Base-by-base conservation (phyloP, 208 protist genomes). In the Trypanosomatidae sp. region DNA sequence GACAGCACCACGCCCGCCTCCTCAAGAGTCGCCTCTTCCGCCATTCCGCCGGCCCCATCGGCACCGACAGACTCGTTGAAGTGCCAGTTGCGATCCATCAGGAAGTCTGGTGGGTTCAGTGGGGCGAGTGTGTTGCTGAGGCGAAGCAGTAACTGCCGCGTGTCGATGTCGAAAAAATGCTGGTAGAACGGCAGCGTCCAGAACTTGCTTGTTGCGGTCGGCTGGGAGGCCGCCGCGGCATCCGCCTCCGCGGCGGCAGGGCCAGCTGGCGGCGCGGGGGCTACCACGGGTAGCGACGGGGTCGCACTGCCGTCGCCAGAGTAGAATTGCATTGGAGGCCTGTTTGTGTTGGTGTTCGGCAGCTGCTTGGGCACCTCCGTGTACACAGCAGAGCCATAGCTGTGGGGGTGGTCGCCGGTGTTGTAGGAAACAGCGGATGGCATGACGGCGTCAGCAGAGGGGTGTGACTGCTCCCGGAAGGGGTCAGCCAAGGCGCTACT, bases 121-220 rank as follows among this genome's bases (percentile, higher is more conserved):
- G 89, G 89, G 30, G 91, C 69, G 52, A 96, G 56, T 9, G 83
- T 80, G 73, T 90, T 92, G 66, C 76, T 91, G 69, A 95, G 74
- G 28, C 93, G 91, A 59, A 86, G 66, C 55, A 92, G 77, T 58
- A 97, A 89, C 62, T 94, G 87, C 39, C 80, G 66, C n/a, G 93
- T 96, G 72, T 85, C 87, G 43, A 97, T 88, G 73, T 97, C 91
- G 66, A 97, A 97, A 77, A 93, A 97, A 68, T 94, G 90, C 78
- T 95, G 93, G 64, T 95, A 97, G 64, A 94, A 97, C 72, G 81
- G 87, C 44, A 95, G 65, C 19, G 69, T 91, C 88, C 90, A 97
- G 76, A 95, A 91, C 73, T 88, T 90, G 15, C 84, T 89, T 39
- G 79, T 92, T 13, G 73, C 36, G 33, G 49, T 36, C 28, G 73